phyloP scores from a whole-genome alignment of 73 alveolate species.

The Symbiodinium natans region DNA sequence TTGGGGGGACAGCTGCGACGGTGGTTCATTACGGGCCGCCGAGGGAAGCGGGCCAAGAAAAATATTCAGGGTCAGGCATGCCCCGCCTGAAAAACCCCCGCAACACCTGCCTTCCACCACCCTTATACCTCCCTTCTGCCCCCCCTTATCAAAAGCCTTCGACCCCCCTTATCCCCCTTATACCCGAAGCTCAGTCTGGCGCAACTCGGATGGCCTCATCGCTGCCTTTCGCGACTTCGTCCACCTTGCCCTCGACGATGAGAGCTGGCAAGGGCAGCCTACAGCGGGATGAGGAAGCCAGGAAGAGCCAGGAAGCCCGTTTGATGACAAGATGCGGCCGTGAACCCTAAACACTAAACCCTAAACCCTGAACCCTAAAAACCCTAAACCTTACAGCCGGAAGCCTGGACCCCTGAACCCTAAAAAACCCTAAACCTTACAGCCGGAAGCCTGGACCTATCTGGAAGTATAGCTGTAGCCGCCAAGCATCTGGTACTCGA shows the following conservation, averaged over 20 bases:
- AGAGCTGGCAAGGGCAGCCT: constrained; percentile 82
- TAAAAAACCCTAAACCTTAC: too few relatives aligned
- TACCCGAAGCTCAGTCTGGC: too few relatives aligned
- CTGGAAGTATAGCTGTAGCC: not conserved
- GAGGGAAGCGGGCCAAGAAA: too few relatives aligned
- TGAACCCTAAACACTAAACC: not conserved
- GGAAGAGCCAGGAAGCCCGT: too few relatives aligned
- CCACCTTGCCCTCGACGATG: constrained; percentile 53
- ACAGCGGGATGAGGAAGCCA: not conserved
- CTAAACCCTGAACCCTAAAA: not conserved
- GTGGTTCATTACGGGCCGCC: too few relatives aligned
- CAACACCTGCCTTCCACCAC: not conserved
- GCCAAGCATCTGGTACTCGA: constrained; percentile 62
- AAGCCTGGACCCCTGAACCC: not conserved
- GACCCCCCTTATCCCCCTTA: too few relatives aligned
- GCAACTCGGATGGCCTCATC: not conserved
- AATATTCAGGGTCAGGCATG: too few relatives aligned
- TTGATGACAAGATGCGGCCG: too few relatives aligned
- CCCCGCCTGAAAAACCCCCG: too few relatives aligned
- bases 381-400: not conserved
- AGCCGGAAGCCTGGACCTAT: too few relatives aligned
- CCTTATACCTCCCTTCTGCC: not conserved
- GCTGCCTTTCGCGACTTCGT: constrained; percentile 50
- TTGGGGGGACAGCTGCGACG: too few relatives aligned
- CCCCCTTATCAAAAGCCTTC: too few relatives aligned